Evolutionary conservation across 257 asterid species (phyloP), one percentile per base, ranked within the genome.

Genomic region (Lycium ferocissimum): DNA sequence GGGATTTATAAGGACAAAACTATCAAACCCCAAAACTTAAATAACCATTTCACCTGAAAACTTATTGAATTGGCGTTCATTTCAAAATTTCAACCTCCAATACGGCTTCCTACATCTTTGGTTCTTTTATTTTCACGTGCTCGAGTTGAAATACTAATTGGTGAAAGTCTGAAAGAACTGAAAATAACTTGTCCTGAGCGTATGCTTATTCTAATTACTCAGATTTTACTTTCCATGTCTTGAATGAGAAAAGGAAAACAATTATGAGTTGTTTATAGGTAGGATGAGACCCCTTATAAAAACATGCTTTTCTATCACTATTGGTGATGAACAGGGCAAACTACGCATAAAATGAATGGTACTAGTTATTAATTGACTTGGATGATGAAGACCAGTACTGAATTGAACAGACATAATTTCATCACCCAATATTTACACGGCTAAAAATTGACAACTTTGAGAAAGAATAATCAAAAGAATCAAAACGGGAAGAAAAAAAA

Each of bases 351-450:
- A 66, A 35, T 13, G 43, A 6, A 20, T n/a, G 35, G 10, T n/a
- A 45, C 8, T 33, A 61, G 67, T 6, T 67, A 38, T 18, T 15
- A 58, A 26, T n/a, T 7, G 81, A 49, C 1, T 73, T 73, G 59
- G 40, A 12, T 11, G 40, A 75, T 75, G 81, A 73, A 20, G 59
- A 47, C n/a, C 80, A 20, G 59, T 47, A 47, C 37, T n/a, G 38
- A 45, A 45, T 45, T 73, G 59, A 45, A 6, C 80, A 53, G 9
- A 45, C 40, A 76, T 26, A 3, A 51, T 51, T 53, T 26, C 51
- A 26, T 37, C 26, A 26, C 82, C 22, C 82, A 22, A 75, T 76
- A 76, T 76, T 76, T 76, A 76, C 82, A 76, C 13, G 61, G 43
- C 7, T 26, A 0, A 49, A 49, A 49, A 49, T 49, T 49, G 63